These are phyloP conservation scores for Karstenula rhodostoma DNA, from an alignment of 2,329 filamentous ascomycete species.

Conservation along the genomic window DNA sequence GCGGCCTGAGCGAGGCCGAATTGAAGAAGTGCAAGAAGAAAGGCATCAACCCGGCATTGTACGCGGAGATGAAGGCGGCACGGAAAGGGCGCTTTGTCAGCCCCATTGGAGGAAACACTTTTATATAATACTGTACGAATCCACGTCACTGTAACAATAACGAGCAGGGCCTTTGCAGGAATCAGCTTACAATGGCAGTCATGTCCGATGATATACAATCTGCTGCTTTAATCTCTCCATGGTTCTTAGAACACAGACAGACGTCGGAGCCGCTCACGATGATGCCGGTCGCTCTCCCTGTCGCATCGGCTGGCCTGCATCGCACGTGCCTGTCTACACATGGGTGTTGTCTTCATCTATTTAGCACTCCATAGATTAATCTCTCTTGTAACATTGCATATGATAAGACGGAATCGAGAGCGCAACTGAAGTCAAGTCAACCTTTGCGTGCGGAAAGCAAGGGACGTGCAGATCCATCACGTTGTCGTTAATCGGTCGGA, in stretches of 20 bases:
- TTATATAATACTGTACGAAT: slow-evolving; percentile 29
- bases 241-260: not conserved
- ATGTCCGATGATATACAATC: not conserved
- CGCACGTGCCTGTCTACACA: not conserved
- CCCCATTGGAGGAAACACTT: slow-evolving; percentile 46
- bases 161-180: slow-evolving; percentile 1
- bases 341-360: slow-evolving; percentile 12
- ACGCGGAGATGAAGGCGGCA: slow-evolving; percentile 58
- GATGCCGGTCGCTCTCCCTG: not conserved
- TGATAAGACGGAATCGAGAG: not conserved
- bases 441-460: not conserved
- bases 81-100: slow-evolving; percentile 50
- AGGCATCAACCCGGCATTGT: slow-evolving; percentile 57
- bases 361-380: not conserved
- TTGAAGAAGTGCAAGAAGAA: slow-evolving; percentile 56
- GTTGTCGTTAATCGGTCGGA: not conserved
- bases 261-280: slow-evolving; percentile 1
- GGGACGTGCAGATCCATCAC: not conserved
- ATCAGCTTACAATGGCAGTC: not conserved
- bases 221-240: not conserved
- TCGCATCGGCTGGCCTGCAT: slow-evolving; percentile 13
- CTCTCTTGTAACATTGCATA: not conserved
- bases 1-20: slow-evolving; percentile 50
- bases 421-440: not conserved
- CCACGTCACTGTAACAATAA: slow-evolving; percentile 1